Percentiles rank a stretch among this genome's conserved stretches.
These are phyloP conservation scores for Coemansia pectinata DNA, from an alignment of 192 early-diverging fungal species.

Conservation along the genomic window DNA sequence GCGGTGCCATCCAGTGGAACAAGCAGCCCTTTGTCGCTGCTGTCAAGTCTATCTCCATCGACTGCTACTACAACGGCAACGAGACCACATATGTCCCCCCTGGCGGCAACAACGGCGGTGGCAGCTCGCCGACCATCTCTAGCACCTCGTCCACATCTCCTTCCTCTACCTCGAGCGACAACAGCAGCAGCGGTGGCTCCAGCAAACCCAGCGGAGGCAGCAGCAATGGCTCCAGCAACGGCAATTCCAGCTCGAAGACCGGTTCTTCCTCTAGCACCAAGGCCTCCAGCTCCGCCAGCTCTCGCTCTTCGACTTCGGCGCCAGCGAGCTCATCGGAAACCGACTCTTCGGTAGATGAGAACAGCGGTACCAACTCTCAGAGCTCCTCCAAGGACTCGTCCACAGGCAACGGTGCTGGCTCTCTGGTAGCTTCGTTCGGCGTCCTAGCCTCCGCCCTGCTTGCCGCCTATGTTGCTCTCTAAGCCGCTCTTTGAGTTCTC, in stretches of 20 bases:
- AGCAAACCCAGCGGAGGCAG: conserved; percentile 3
- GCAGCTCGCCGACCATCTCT: neutral
- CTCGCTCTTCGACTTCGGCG: neutral
- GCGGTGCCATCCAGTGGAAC: conserved; percentile 61
- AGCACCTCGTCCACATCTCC: neutral
- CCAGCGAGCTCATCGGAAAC: neutral
- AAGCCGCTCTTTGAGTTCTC: conserved; percentile 3
- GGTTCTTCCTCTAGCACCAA: conserved; percentile 10
- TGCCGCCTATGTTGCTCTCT: conserved; percentile 31
- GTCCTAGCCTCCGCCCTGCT: conserved; percentile 32
- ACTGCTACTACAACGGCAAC: conserved; percentile 58
- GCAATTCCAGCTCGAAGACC: conserved; percentile 12
- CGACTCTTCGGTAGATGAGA: conserved; percentile 3
- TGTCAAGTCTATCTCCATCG: conserved; percentile 57
- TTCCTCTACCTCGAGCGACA: neutral
- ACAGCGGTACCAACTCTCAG: neutral
- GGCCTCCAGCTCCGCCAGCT: conserved; percentile 13
- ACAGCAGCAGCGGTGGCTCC: conserved; percentile 6
- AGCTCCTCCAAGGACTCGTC: neutral
- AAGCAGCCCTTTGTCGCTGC: conserved; percentile 46
- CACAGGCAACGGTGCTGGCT: conserved; percentile 20
- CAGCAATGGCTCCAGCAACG: conserved; percentile 5
- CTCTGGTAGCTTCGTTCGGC: conserved; percentile 26
- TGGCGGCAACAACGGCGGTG: conserved; percentile 12
- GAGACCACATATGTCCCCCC: conserved; percentile 52